These are phyloP conservation scores for Balansia obtecta DNA, from an alignment of 2,329 filamentous ascomycete species.

Conservation along the genomic window DNA sequence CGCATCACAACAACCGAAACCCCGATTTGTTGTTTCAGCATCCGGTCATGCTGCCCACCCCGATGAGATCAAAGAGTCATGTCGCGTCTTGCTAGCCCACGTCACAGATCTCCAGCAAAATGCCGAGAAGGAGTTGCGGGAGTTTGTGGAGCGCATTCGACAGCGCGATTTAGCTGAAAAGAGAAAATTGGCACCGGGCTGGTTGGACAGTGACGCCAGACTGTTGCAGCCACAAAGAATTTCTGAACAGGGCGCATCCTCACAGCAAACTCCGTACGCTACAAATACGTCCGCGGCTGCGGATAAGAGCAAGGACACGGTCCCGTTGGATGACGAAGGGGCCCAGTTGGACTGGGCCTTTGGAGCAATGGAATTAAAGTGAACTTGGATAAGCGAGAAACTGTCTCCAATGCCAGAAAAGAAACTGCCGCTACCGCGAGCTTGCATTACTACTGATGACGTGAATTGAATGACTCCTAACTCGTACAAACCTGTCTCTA, in stretches of 20 bases:
- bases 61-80: slow-evolving; percentile 72
- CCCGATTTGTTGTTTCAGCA: slow-evolving; percentile 63
- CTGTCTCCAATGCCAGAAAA: neutral
- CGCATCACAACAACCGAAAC: slow-evolving; percentile 31
- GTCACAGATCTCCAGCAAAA: slow-evolving; percentile 56
- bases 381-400: neutral
- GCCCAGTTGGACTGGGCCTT: slow-evolving; percentile 47
- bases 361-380: slow-evolving; percentile 31
- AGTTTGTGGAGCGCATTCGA: slow-evolving; percentile 55
- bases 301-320: slow-evolving; percentile 8
- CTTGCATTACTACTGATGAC: slow-evolving; percentile 1
- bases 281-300: neutral
- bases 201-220: slow-evolving; percentile 62
- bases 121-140: slow-evolving; percentile 52
- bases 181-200: slow-evolving; percentile 65
- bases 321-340: slow-evolving; percentile 30
- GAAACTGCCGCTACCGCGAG: neutral
- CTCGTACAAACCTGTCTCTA: neutral
- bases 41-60: slow-evolving; percentile 78
- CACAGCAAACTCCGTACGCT: slow-evolving; percentile 3
- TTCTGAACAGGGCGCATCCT: slow-evolving; percentile 15
- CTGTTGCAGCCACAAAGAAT: slow-evolving; percentile 55
- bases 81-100: slow-evolving; percentile 65
- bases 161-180: slow-evolving; percentile 66
- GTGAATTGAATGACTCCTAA: neutral